Conservation (phyloP, 306 rosid species). For the Castanospermum australe region DNA sequence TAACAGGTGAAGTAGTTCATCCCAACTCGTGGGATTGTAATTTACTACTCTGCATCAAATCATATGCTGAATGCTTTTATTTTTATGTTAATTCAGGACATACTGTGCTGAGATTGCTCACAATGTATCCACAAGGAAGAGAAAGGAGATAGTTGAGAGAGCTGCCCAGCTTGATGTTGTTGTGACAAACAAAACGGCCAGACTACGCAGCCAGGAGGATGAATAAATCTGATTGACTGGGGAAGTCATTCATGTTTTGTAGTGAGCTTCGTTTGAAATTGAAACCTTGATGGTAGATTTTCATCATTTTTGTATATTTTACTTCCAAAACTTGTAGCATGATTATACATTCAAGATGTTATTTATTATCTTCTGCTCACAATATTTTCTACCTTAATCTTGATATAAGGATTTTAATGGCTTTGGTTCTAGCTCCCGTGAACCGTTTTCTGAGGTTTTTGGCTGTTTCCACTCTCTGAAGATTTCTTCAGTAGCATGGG, state of each 20-base stretch:
- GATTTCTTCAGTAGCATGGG: not conserved
- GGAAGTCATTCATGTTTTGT: constrained; percentile 20
- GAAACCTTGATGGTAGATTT: not conserved
- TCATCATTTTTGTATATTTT: not conserved
- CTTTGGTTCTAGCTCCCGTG: not conserved
- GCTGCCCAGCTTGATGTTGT: constrained; percentile 87
- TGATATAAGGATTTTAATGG: not conserved
- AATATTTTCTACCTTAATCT: not conserved
- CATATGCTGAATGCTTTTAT: not conserved
- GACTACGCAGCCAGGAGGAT: constrained; percentile 87
- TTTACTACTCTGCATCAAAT: not conserved
- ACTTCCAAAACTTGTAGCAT: not conserved
- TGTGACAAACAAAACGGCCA: constrained; percentile 82
- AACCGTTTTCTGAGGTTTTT: not conserved
- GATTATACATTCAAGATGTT: not conserved
- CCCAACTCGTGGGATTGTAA: not conserved
- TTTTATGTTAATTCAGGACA: constrained; percentile 41
- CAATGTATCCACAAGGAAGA: constrained; percentile 73
- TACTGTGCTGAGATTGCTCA: constrained; percentile 91
- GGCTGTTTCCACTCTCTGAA: not conserved
- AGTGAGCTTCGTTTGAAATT: not conserved
- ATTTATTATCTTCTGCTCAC: not conserved
- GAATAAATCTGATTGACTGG: constrained; percentile 44
- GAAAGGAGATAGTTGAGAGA: constrained; percentile 78
- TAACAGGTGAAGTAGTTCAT: constrained; percentile 47